phyloP scores from a whole-genome alignment of 768 basidiomycete genomes.

The Lepiota subincarnata region DNA sequence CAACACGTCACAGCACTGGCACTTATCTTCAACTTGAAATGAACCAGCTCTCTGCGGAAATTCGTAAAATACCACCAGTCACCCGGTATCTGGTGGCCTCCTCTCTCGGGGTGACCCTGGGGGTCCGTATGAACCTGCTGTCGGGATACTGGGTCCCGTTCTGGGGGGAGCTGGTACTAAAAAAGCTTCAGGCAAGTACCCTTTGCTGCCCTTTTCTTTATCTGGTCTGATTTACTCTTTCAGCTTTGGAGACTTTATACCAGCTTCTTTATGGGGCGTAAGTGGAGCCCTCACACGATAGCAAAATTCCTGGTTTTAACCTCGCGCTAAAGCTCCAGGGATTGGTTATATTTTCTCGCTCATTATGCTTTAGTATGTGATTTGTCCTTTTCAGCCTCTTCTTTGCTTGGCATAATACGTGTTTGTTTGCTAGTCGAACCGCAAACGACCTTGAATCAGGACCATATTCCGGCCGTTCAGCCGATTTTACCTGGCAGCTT shows the following conservation, averaged over 20 bases:
- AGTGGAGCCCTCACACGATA: background rate
- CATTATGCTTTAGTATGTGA: slow-evolving; percentile 63
- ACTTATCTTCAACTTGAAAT: slow-evolving; percentile 21
- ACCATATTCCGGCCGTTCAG: slow-evolving; percentile 54
- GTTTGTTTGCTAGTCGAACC: slow-evolving; percentile 47
- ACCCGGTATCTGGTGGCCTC: slow-evolving; percentile 68
- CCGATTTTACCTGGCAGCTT: slow-evolving; percentile 78
- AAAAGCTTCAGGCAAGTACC: slow-evolving; percentile 48
- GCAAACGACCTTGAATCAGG: slow-evolving; percentile 60
- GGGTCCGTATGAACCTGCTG: slow-evolving; percentile 52
- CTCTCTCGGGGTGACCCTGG: slow-evolving; percentile 54
- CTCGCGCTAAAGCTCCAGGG: slow-evolving; percentile 1
- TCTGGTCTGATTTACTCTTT: background rate
- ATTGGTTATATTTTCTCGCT: slow-evolving; percentile 46
- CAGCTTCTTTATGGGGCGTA: slow-evolving; percentile 65
- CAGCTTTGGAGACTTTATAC: slow-evolving; percentile 74
- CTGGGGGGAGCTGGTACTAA: slow-evolving; percentile 37
- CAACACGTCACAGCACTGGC: background rate
- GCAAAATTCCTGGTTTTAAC: background rate
- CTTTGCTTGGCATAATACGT: slow-evolving; percentile 1
- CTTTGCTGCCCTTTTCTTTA: background rate
- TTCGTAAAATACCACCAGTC: slow-evolving; percentile 80
- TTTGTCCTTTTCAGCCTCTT: background rate
- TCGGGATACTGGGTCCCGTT: slow-evolving; percentile 54
- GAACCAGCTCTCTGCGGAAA: slow-evolving; percentile 51